Percentiles rank a stretch among this genome's conserved stretches.
phyloP scores from a whole-genome alignment of 1,139 yeast genomes.

The Geotrichum bryndzae region DNA sequence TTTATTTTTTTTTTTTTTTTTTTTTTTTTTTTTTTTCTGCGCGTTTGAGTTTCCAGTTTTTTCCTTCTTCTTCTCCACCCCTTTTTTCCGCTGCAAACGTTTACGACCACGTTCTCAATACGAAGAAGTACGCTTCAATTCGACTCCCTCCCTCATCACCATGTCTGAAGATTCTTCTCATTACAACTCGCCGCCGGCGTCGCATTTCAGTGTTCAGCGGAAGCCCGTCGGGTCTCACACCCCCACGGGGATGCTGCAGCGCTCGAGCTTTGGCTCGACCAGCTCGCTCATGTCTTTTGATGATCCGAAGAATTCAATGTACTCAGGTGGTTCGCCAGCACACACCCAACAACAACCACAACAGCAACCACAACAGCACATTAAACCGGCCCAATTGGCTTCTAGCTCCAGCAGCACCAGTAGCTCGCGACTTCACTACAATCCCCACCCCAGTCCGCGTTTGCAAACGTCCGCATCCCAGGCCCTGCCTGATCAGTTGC shows the following conservation, averaged over 20 bases:
- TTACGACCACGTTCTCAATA: background rate
- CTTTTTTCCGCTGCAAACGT: background rate
- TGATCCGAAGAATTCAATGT: constrained; percentile 12
- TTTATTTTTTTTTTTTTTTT: background rate
- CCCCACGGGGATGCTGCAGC: constrained; percentile 8
- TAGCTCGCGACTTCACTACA: constrained; percentile 10
- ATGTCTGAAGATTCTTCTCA: background rate
- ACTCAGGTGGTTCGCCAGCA: background rate
- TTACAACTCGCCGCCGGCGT: background rate
- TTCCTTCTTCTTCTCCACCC: background rate
- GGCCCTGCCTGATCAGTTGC: background rate
- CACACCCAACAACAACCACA: constrained; percentile 16
- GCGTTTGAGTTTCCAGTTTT: background rate
- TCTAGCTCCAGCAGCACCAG: constrained; percentile 5
- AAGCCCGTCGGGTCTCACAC: constrained; percentile 1
- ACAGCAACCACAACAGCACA: constrained; percentile 16
- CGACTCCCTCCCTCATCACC: background rate
- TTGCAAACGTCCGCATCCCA: constrained; percentile 16
- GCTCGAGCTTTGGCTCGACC: constrained; percentile 17
- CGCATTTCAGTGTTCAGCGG: constrained; percentile 3
- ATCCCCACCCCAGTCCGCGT: constrained; percentile 14
- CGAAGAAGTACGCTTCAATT: background rate
- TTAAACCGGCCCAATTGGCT: constrained; percentile 3
- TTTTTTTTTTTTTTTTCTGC: background rate
- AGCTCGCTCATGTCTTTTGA: constrained; percentile 17